phyloP scores from a whole-genome alignment of 192 early-diverging fungal species.

The Helicostylum pulchrum region DNA sequence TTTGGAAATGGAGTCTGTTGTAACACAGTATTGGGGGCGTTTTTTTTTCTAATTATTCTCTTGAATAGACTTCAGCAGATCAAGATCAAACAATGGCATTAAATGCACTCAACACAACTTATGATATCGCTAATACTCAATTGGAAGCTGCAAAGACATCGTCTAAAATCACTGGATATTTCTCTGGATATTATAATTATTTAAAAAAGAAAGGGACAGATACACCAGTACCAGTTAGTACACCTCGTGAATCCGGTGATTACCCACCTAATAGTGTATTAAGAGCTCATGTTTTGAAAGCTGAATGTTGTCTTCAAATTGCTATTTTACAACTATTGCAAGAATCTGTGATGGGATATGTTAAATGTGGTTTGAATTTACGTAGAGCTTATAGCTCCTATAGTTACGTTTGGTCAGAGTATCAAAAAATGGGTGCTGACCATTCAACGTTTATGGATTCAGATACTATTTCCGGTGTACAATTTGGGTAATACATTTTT shows the following conservation, averaged over 20 bases:
- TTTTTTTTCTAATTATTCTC: not conserved
- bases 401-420: constrained; percentile 46
- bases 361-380: constrained; percentile 50
- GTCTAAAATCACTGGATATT: constrained; percentile 29
- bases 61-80: constrained; percentile 46
- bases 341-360: constrained; percentile 50
- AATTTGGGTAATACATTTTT: constrained; percentile 46
- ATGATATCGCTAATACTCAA: constrained; percentile 48
- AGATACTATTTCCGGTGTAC: constrained; percentile 48
- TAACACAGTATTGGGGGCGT: not conserved
- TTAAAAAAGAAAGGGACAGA: constrained; percentile 5
- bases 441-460: constrained; percentile 40
- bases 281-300: constrained; percentile 48
- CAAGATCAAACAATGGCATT: constrained; percentile 48
- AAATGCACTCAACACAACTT: constrained; percentile 39
- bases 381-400: constrained; percentile 53
- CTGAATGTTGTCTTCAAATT: constrained; percentile 49
- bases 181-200: constrained; percentile 36
- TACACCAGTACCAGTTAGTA: not conserved
- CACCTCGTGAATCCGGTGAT: constrained; percentile 7
- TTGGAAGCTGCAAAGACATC: constrained; percentile 37
- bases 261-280: constrained; percentile 44
- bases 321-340: constrained; percentile 50
- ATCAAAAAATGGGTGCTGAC: constrained; percentile 45
- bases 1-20: too few species aligned